phyloP scores from a whole-genome alignment of 805 yeast species.

The Metschnikowia rubicola region DNA sequence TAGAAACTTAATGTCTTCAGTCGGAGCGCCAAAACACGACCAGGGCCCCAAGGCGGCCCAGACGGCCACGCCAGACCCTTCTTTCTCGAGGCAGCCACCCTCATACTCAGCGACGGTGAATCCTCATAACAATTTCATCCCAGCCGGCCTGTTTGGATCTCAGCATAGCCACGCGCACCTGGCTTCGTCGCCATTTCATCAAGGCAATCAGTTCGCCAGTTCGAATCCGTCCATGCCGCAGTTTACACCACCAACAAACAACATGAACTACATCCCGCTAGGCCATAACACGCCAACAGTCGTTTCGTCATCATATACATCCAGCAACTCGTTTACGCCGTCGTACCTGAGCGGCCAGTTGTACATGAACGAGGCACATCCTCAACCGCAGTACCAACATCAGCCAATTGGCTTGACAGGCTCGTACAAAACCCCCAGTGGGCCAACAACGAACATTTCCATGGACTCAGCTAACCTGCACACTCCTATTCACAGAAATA shows the following conservation, averaged over 20 bases:
- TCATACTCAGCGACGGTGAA: constrained; percentile 17
- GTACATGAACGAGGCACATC: background rate
- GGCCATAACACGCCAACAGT: constrained; percentile 45
- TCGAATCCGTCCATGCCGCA: constrained; percentile 10
- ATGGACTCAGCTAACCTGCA: constrained; percentile 41
- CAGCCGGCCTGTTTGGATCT: constrained; percentile 11
- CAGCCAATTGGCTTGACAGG: constrained; percentile 9
- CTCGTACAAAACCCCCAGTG: constrained; percentile 28
- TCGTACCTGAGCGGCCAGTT: constrained; percentile 23
- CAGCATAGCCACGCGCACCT: constrained; percentile 9
- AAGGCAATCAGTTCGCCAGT: constrained; percentile 4
- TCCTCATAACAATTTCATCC: constrained; percentile 8
- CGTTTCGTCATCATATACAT: constrained; percentile 40
- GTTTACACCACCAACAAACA: constrained; percentile 17
- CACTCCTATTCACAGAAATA: constrained; percentile 5
- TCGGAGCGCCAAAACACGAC: background rate
- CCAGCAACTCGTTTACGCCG: constrained; percentile 37
- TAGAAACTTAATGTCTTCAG: constrained; percentile 27
- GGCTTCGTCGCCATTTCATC: constrained; percentile 12
- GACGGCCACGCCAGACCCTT: constrained; percentile 12
- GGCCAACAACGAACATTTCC: constrained; percentile 54
- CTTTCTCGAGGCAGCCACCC: constrained; percentile 18
- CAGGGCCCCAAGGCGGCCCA: constrained; percentile 2
- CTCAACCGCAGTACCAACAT: constrained; percentile 3
- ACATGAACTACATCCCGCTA: constrained; percentile 34